Evolutionary conservation across 495 filamentous ascomycete genomes (phyloP).

Genomic region (Podospora pseudopauciseta): DNA sequence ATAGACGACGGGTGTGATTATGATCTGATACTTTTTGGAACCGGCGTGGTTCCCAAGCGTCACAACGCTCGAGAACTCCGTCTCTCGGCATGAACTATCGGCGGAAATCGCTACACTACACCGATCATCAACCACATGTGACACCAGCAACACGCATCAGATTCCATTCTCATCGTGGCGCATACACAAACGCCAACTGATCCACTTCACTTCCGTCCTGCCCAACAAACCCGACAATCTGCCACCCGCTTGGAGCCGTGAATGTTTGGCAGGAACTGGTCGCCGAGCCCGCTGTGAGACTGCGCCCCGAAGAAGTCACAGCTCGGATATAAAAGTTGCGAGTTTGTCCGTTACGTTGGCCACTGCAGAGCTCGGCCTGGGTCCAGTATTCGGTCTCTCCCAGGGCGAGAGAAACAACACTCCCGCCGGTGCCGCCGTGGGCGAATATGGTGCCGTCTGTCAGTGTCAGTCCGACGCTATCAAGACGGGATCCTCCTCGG

Average conservation of each 20-base stretch:
- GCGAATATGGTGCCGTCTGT: constrained; percentile 43
- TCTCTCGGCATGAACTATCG: not conserved
- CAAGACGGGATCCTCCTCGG: constrained; percentile 48
- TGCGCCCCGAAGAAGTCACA: constrained; percentile 51
- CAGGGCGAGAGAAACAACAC: constrained; percentile 42
- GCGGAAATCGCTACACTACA: not conserved
- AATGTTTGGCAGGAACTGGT: constrained; percentile 51
- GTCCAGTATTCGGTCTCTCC: constrained; percentile 47
- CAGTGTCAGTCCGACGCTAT: constrained; percentile 48
- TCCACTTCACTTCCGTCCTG: constrained; percentile 57
- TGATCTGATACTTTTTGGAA: not conserved
- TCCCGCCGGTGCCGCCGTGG: constrained; percentile 56
- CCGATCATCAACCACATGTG: not conserved
- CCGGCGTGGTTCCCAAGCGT: not conserved
- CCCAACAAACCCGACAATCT: constrained; percentile 57
- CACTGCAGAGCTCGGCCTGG: constrained; percentile 51
- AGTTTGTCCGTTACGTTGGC: constrained; percentile 43
- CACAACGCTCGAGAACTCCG: not conserved
- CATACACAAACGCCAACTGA: constrained; percentile 55
- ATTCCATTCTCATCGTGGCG: constrained; percentile 27
- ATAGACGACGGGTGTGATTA: not conserved
- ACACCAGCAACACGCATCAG: not conserved
- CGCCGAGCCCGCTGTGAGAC: constrained; percentile 43
- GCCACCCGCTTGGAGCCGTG: constrained; percentile 51
- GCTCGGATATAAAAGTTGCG: constrained; percentile 57